Evolutionary conservation across 106 monocot genomes (phyloP), one percentile per base, ranked within the genome.

Genomic region (Apostasia shenzhenica): DNA sequence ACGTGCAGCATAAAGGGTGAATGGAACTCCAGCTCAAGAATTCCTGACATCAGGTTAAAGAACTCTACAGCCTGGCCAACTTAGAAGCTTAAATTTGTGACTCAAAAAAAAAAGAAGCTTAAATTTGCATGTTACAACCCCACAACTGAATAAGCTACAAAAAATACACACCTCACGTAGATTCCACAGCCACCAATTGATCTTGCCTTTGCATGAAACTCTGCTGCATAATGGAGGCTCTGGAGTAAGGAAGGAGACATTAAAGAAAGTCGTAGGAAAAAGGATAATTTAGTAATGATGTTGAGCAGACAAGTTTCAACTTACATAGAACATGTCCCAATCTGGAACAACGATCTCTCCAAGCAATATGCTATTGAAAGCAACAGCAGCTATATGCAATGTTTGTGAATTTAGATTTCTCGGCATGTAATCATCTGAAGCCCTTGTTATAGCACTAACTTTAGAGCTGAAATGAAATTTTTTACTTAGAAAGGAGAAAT

Each of bases 271-370:
- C 10, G 4, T 63, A 56, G 9, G 2, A 45, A 48, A 6, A 11
- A 9, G 43, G 64, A 43, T 41, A 43, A 55, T 63, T 2, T 8
- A 44, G 41, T 63, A 26, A 2, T 0, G 2, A 10, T 42, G 14
- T 54, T 54, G 5, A 70, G 4, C 11, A 74, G 3, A 10, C 8
- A 56, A 13, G 55, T 14, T 39, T 2, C 13, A 54, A 39, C 79
- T 84, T 64, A 84, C 84, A 73, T 84, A 80, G 66, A 84, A 84
- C 84, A 84, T 84, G 57, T 84, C 80, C 84, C 80, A 84, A 66
- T 84, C 79, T 58, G 77, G 80, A 26, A 80, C 73, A n/a, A 80
- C 48, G 50, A 84, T 8, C 59, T 79, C 84, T 67, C 84, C 84
- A 54, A 84, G 69, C 50, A 80, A 80, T 38, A 84, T 73, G 58